Percentiles rank a stretch among this genome's conserved stretches.
Evolutionary conservation across 108 stramenopile genomes (phyloP).

Genomic region (Cyclotella choctawhatcheeana): DNA sequence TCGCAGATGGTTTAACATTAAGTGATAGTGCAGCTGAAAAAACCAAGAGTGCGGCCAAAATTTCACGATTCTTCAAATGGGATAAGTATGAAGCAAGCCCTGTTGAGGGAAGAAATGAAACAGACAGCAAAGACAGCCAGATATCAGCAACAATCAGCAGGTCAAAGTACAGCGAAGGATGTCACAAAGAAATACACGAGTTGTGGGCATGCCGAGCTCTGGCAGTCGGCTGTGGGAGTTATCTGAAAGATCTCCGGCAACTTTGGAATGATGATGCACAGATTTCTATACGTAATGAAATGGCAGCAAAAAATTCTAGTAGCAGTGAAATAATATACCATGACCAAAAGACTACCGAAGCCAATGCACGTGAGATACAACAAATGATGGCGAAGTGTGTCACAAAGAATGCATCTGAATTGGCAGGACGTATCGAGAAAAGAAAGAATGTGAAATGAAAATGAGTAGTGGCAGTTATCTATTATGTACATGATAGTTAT

Average conservation of each 20-base stretch:
- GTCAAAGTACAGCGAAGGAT: conserved; percentile 29
- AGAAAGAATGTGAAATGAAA: conserved; percentile 8
- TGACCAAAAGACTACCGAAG: background rate
- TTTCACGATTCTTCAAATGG: conserved; percentile 40
- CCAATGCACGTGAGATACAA: conserved; percentile 30
- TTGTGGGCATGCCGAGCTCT: conserved; percentile 51
- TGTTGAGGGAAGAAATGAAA: background rate
- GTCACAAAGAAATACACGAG: conserved; percentile 42
- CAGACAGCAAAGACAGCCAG: no score
- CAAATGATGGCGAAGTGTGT: conserved; percentile 45
- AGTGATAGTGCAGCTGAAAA: background rate
- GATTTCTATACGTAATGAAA: background rate
- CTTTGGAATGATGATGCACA: conserved; percentile 26
- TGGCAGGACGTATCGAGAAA: conserved; percentile 32
- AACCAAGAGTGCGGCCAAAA: conserved; percentile 26
- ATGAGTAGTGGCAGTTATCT: no score
- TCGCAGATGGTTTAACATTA: background rate
- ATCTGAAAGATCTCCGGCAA: conserved; percentile 28
- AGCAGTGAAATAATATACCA: background rate
- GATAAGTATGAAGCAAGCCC: background rate
- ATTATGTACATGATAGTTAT: no score
- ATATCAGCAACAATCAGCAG: background rate
- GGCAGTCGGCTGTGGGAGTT: conserved; percentile 37
- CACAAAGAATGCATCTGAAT: conserved; percentile 30
- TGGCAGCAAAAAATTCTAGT: background rate